Evolutionary conservation across 2,329 filamentous ascomycete genomes (phyloP).

Genomic region (Aspergillus floridensis): DNA sequence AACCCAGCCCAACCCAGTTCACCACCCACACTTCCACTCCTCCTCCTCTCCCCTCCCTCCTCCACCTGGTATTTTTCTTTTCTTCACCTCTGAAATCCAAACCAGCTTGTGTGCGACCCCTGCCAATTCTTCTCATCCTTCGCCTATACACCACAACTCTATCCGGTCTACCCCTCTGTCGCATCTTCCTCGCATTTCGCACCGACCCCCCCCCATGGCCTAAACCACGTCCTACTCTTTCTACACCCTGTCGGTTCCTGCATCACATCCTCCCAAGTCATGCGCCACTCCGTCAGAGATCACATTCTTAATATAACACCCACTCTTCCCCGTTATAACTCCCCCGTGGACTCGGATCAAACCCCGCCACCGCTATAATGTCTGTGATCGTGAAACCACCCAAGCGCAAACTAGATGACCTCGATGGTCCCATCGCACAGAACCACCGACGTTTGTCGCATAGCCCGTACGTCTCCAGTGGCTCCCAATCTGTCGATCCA

Average conservation of each 20-base stretch:
- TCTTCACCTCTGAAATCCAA: too few species aligned
- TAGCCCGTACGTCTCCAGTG: not conserved
- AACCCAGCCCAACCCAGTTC: too few species aligned
- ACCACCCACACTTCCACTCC: not conserved
- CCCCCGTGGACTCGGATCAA: not conserved
- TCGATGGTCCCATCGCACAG: constrained; percentile 22
- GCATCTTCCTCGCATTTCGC: not conserved
- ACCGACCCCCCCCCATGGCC: not conserved
- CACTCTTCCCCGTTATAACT: not conserved
- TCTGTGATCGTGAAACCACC: constrained; percentile 31
- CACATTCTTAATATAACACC: not conserved
- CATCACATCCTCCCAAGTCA: not conserved
- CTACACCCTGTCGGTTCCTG: not conserved
- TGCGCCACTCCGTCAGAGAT: not conserved
- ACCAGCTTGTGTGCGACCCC: too few species aligned
- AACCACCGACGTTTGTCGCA: constrained; percentile 7
- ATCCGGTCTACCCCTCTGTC: not conserved
- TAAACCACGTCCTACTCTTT: not conserved
- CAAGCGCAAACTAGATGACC: constrained; percentile 33
- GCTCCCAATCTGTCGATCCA: not conserved
- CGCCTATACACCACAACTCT: not conserved
- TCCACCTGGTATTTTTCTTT: not conserved
- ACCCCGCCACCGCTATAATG: constrained; percentile 17
- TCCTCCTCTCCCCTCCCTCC: not conserved
- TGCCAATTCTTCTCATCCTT: not conserved